Conservation (phyloP, 805 yeast genomes). For the Monosporozyma servazzii region DNA sequence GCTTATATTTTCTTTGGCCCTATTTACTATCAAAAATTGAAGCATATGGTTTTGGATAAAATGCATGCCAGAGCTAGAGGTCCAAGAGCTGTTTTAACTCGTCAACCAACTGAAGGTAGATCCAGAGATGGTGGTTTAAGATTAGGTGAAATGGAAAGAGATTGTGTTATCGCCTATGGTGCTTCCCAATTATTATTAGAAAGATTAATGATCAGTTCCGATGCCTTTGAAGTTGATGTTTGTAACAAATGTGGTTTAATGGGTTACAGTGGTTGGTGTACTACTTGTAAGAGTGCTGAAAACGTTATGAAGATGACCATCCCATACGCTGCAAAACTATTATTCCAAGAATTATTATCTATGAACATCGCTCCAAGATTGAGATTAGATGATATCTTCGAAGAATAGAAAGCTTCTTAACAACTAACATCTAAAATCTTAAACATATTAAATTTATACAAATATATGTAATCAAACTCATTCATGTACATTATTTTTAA, state of each 20-base stretch:
- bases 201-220: constrained; percentile 92
- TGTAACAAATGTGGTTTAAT: constrained; percentile 91
- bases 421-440: not conserved
- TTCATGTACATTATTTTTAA: not conserved
- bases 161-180: constrained; percentile 98
- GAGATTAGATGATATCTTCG: constrained; percentile 79
- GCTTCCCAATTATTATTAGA: constrained; percentile 91
- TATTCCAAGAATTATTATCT: constrained; percentile 95
- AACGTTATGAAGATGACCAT: constrained; percentile 85
- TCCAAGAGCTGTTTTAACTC: constrained; percentile 93
- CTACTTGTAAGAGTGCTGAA: constrained; percentile 87
- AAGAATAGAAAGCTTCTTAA: constrained; percentile 15
- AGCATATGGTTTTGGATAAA: constrained; percentile 97
- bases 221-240: constrained; percentile 94
- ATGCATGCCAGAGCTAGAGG: constrained; percentile 99
- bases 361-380: constrained; percentile 98
- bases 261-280: constrained; percentile 98
- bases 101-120: constrained; percentile 99
- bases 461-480: not conserved
- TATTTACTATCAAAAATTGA: constrained; percentile 92
- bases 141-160: constrained; percentile 99
- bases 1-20: constrained; percentile 99
- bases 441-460: not conserved
- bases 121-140: constrained; percentile 98
- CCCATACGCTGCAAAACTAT: constrained; percentile 96